phyloP scores from a whole-genome alignment of 305 asterid species.

The Plantago rigida region DNA sequence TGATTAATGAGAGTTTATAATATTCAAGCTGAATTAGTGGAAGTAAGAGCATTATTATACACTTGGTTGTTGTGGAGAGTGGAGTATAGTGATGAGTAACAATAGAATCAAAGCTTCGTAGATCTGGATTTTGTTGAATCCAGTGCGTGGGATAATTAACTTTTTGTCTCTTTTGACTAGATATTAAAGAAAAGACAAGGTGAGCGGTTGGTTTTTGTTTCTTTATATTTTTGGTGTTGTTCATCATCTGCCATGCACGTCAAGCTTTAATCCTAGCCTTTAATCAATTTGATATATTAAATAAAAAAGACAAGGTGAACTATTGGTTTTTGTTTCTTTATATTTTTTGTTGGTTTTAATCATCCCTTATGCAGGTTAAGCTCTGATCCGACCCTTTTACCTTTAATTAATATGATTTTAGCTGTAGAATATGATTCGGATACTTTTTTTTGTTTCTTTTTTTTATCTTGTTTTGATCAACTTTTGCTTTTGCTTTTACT shows the following conservation, averaged over 20 bases:
- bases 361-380: constrained; percentile 16
- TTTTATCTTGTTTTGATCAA: constrained; percentile 7
- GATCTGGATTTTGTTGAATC: constrained; percentile 38
- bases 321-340: constrained; percentile 32
- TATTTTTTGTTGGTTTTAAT: constrained; percentile 20
- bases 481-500: neutral
- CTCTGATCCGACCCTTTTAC: constrained; percentile 7
- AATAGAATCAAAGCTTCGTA: constrained; percentile 30
- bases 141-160: constrained; percentile 18
- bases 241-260: constrained; percentile 18
- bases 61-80: constrained; percentile 17
- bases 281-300: neutral
- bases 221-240: constrained; percentile 24
- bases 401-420: constrained; percentile 20
- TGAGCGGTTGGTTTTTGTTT: constrained; percentile 32
- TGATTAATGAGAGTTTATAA: neutral
- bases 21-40: constrained; percentile 6
- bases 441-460: constrained; percentile 1
- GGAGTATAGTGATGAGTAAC: constrained; percentile 21
- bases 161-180: constrained; percentile 33
- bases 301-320: constrained; percentile 30
- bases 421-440: constrained; percentile 9
- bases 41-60: constrained; percentile 17
- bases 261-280: no score
- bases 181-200: constrained; percentile 25